Evolutionary conservation across 441 rosid species (phyloP).

Genomic region (Theobroma grandiflorum): DNA sequence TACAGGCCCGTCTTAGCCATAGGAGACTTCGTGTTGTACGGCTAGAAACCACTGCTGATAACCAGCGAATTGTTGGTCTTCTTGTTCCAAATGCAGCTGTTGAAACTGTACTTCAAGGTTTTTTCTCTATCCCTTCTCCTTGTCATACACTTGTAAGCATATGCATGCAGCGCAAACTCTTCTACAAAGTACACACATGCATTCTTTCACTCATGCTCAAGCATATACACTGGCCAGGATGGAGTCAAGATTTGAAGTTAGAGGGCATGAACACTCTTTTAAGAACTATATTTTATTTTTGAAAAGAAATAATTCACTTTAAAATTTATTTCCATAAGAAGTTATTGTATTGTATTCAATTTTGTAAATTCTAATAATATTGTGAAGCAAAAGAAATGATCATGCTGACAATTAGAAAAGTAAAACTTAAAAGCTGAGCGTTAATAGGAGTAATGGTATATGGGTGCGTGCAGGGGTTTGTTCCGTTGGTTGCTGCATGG

Average conservation of each 20-base stretch:
- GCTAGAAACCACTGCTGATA: constrained; percentile 81
- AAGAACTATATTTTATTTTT: not conserved
- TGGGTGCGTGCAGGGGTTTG: not conserved
- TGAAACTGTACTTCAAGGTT: constrained; percentile 94
- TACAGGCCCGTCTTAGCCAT: constrained; percentile 89
- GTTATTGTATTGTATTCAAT: not conserved
- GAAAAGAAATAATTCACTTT: not conserved
- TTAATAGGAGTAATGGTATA: not conserved
- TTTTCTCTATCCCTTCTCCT: constrained; percentile 14
- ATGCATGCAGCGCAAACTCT: not conserved
- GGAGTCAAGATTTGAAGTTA: not conserved
- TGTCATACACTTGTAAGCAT: not conserved
- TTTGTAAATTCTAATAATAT: not conserved
- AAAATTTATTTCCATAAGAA: not conserved
- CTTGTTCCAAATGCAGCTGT: constrained; percentile 96
- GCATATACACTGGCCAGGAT: not conserved
- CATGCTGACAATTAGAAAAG: not conserved
- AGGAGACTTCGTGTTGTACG: constrained; percentile 93
- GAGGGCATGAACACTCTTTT: not conserved
- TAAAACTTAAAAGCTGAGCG: not conserved
- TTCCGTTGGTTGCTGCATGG: not conserved
- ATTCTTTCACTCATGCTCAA: not conserved
- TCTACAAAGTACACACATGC: not conserved
- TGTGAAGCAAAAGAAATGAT: not conserved
- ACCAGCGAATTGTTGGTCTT: constrained; percentile 83